Base-by-base conservation (phyloP, 192 early-diverging fungal species). In the Podila epicladia region DNA sequence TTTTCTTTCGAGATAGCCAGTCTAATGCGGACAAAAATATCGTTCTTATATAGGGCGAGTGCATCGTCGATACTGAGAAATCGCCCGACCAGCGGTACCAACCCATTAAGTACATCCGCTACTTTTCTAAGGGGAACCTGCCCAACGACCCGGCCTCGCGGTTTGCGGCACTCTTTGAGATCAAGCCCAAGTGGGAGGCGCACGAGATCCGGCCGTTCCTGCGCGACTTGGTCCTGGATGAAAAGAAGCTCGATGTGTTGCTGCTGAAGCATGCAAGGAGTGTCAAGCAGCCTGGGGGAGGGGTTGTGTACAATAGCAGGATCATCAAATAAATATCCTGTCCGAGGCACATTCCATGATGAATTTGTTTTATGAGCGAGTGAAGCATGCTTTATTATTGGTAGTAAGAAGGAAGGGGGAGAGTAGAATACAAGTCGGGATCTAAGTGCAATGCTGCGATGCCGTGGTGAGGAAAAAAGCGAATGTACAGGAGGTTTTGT, bases 181-280 rank as follows among this genome's bases (percentile, higher is more conserved):
- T 80, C 63, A 85, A 86, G 32, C 50, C 38, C 7, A 75, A 84
- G 32, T 89, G 87, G 87, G 69, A 73, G 28, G 73, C 62, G 5
- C 83, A 79, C 15, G 87, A 89, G 24, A 85, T 89, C 24, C 58
- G 71, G 3, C 85, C 85, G 2, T 89, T 82, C 57, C 57, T 89
- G 50, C 55, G 76, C 3, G 85, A 89, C 45, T 41, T 89, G n/a
- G 87, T 85, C 22, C 60, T 77, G 35, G 85, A 84, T 41, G 62
- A 73, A 20, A 88, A 88, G 61, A 77, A 86, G 62, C 65, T 83
- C 8, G 84, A 89, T 41, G 31, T 76, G 13, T 48, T 89, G 9
- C 51, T 89, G 1, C 55, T 89, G 3, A 89, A 89, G 62, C 85
- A 82, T 60, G 83, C 87, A 6, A n/a, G 86, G 28, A 79, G 70